A percentile compares a stretch with the other conserved stretches of the same genome.
phyloP scores from a whole-genome alignment of 2,329 filamentous ascomycete genomes.

The Alternaria alternata region DNA sequence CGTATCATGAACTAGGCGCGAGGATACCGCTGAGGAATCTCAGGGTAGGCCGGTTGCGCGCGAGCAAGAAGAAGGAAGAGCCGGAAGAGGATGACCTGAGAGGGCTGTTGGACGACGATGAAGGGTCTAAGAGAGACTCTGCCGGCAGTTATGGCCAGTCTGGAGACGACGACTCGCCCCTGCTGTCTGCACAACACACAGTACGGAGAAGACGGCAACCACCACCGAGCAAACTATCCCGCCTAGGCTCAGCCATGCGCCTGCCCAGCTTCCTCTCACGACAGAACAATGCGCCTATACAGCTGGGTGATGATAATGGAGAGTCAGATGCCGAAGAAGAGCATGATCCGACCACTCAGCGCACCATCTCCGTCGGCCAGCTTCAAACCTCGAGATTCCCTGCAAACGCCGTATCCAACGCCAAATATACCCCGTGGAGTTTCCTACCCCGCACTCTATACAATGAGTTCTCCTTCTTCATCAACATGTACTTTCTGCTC shows the following conservation, averaged over 20 bases:
- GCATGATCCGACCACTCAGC: slow-evolving; percentile 71
- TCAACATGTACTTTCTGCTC: slow-evolving; percentile 98
- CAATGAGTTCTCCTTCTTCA: slow-evolving; percentile 99
- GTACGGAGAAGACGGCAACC: slow-evolving; percentile 34
- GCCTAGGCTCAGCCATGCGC: slow-evolving; percentile 63
- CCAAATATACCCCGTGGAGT: slow-evolving; percentile 94
- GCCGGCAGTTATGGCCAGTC: slow-evolving; percentile 65
- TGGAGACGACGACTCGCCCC: slow-evolving; percentile 76
- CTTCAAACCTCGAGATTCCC: slow-evolving; percentile 79
- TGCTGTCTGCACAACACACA: slow-evolving; percentile 61
- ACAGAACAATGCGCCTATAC: slow-evolving; percentile 34
- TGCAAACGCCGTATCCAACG: slow-evolving; percentile 91
- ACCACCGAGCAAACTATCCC: slow-evolving; percentile 51
- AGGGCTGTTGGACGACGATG: slow-evolving; percentile 70
- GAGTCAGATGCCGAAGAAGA: slow-evolving; percentile 57
- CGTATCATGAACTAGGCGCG: slow-evolving; percentile 55
- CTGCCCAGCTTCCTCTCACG: slow-evolving; percentile 71
- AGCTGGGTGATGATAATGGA: slow-evolving; percentile 32
- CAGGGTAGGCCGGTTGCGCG: slow-evolving; percentile 58
- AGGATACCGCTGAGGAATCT: slow-evolving; percentile 75
- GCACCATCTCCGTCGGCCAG: slow-evolving; percentile 78
- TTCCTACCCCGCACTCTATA: slow-evolving; percentile 95
- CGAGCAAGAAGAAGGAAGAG: slow-evolving; percentile 53
- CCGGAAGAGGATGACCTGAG: slow-evolving; percentile 71
- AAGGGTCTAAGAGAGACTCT: slow-evolving; percentile 63